A percentile compares a stretch with the other conserved stretches of the same genome.
These are phyloP conservation scores for Mycena olivaceomarginata DNA, from an alignment of 768 basidiomycete genomes.

Conservation along the genomic window DNA sequence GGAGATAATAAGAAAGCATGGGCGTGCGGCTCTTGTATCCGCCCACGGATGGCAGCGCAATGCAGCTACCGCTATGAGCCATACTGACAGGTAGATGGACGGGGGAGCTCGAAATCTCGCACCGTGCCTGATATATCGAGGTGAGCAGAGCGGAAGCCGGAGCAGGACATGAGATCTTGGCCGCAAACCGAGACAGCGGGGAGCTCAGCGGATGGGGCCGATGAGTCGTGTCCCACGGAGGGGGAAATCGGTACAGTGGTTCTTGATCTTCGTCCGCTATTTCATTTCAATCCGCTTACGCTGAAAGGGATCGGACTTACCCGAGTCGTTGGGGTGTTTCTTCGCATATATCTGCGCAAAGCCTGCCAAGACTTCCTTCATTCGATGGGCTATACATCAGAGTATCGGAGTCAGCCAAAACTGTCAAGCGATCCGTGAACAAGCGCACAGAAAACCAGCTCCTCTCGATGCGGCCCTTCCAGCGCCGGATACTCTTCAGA, in stretches of 20 bases:
- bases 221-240: neutral
- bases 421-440: neutral
- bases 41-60: slow-evolving; percentile 15
- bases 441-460: slow-evolving; percentile 33
- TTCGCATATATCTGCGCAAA: neutral
- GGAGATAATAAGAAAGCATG: slow-evolving; percentile 28
- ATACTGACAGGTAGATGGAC: neutral
- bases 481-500: slow-evolving; percentile 45
- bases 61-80: neutral
- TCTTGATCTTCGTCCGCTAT: neutral
- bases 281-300: neutral
- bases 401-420: neutral
- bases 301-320: neutral
- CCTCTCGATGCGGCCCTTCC: slow-evolving; percentile 55
- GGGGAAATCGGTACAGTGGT: neutral
- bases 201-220: neutral
- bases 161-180: neutral
- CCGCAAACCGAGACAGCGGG: neutral
- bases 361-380: neutral
- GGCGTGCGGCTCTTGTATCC: slow-evolving; percentile 32
- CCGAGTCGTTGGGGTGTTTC: neutral
- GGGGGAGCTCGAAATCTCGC: slow-evolving; percentile 26
- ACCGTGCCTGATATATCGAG: slow-evolving; percentile 31
- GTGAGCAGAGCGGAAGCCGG: neutral
- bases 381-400: neutral